Percentiles rank a stretch among this genome's conserved stretches.
Evolutionary conservation across 2,329 filamentous ascomycete species (phyloP).

Genomic region (Colletotrichum brevisporum): DNA sequence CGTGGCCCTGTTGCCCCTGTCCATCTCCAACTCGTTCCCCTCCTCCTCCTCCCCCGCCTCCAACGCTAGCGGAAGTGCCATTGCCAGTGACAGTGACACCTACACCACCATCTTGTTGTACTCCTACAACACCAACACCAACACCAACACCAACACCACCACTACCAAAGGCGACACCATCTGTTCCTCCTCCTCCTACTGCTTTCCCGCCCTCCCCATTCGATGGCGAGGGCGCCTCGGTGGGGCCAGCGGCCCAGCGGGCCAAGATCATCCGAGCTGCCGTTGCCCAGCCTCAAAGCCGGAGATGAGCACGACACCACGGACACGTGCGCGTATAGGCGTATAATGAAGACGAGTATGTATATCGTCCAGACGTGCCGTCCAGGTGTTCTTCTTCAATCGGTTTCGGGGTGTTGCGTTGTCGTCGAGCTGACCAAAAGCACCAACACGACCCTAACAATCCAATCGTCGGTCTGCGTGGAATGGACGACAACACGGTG

Average conservation of each 20-base stretch:
- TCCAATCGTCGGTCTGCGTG: background rate
- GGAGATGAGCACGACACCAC: background rate
- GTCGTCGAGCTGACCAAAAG: background rate
- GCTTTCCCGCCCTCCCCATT: conserved; percentile 24
- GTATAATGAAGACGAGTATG: no score
- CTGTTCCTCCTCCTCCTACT: conserved; percentile 14
- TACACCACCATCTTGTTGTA: no score
- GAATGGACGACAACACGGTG: no score
- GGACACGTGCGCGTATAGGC: no score
- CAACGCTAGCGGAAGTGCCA: background rate
- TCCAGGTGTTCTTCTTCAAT: conserved; percentile 7
- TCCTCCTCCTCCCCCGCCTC: background rate
- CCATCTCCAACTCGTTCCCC: conserved; percentile 28
- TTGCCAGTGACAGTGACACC: no score
- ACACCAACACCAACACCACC: conserved; percentile 5
- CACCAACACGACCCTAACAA: background rate
- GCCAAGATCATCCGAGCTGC: conserved; percentile 42
- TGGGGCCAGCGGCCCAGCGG: conserved; percentile 42
- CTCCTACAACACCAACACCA: background rate
- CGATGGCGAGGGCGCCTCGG: conserved; percentile 36
- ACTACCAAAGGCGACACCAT: conserved; percentile 1
- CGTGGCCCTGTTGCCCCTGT: background rate
- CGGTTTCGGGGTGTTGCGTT: background rate
- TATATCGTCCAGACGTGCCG: no score
- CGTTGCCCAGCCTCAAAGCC: conserved; percentile 25